Conservation (phyloP, 1,139 yeast species). For the Eremothecium sinecaudum region DNA sequence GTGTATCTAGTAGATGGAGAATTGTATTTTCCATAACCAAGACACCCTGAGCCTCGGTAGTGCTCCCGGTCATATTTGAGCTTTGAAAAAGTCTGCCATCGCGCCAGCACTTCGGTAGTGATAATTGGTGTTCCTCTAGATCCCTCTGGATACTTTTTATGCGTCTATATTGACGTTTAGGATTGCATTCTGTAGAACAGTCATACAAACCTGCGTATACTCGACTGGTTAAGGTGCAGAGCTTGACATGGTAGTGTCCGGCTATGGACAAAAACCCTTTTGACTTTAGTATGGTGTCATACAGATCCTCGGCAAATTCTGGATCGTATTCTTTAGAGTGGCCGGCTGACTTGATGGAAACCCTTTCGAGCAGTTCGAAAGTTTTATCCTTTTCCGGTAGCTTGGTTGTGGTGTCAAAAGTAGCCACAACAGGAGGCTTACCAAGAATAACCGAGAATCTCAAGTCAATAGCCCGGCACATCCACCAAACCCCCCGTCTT, state of each 20-base stretch:
- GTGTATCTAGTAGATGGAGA: constrained; percentile 5
- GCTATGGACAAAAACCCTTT: constrained; percentile 6
- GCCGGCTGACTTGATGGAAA: constrained; percentile 4
- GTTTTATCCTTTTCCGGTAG: constrained; percentile 6
- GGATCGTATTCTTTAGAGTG: constrained; percentile 1
- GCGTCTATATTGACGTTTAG: constrained; percentile 2
- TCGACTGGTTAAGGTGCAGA: constrained; percentile 3
- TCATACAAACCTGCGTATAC: constrained; percentile 7
- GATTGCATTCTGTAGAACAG: constrained; percentile 1
- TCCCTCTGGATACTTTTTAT: constrained; percentile 3
- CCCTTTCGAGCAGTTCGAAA: constrained; percentile 6
- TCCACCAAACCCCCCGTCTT: constrained; percentile 12
- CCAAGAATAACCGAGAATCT: constrained; percentile 8
- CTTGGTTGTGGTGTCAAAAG: constrained; percentile 11
- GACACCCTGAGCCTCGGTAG: too few species aligned
- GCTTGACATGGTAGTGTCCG: constrained; percentile 3
- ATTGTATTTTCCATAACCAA: constrained; percentile 5
- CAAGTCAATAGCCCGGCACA: constrained; percentile 12
- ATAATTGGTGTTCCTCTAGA: constrained; percentile 5
- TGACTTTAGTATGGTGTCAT: constrained; percentile 4
- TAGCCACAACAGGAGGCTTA: constrained; percentile 12
- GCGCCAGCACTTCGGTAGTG: constrained; percentile 7
- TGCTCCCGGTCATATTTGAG: too few species aligned
- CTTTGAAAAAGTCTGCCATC: too few species aligned
- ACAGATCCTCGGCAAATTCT: constrained; percentile 6